Evolutionary conservation across 257 asterid species (phyloP), one percentile per base, ranked within the genome.

Genomic region (Apocynum venetum): DNA sequence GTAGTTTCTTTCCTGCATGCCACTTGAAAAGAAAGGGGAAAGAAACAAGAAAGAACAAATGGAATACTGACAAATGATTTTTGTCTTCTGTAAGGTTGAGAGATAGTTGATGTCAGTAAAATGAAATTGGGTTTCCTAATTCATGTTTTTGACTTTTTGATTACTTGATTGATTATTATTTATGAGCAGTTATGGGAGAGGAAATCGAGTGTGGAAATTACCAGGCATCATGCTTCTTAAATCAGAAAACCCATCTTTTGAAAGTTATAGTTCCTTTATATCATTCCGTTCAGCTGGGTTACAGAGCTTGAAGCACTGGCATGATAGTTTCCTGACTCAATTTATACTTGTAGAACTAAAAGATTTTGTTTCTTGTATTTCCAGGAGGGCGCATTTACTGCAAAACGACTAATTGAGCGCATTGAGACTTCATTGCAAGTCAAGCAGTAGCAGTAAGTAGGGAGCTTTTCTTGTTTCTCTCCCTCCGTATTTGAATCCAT

Each of bases 331-430:
- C 69, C 57, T 12, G n/a, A 41, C n/a, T 13, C 47, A 66, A 17
- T 17, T 8, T 31, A 55, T 41, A 38, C 20, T 40, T 25, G 19
- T 67, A 20, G 25, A 75, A 31, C 48, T 72, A 49, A 20, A 51
- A 70, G 64, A 69, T 64, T 1, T 63, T 8, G 41, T 2, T n/a
- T 74, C 79, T 68, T 13, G 68, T 43, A 48, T 82, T 82, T 72
- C 47, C 90, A 93, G 98, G 98, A 92, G 88, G 98, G 98, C 70
- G 98, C 98, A 36, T 47, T 89, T 83, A 74, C 82, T 73, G 97
- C 92, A 35, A 92, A 88, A 66, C 89, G 84, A 81, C 91, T 94
- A 74, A 82, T 91, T 72, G 83, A 92, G 79, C 90, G 92, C 52
- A 85, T 94, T 55, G 95, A 92, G 82, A 70, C 91, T 79, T 87